phyloP scores from a whole-genome alignment of 2,329 filamentous ascomycete genomes.

The Neopestalotiopsis sp. region DNA sequence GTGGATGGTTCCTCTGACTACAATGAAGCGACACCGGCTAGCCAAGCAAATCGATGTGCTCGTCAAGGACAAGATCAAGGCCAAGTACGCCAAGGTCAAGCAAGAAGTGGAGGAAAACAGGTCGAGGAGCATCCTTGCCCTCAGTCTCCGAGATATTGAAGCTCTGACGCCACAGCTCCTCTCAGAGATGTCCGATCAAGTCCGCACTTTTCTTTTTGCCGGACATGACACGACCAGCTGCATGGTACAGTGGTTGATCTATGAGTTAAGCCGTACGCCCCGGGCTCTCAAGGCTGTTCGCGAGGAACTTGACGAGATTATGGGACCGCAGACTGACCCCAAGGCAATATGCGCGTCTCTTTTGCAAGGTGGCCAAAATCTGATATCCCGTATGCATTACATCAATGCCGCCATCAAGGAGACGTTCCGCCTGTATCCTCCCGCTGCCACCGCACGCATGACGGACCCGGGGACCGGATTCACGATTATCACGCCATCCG shows the following conservation, averaged over 20 bases:
- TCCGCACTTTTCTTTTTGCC: conserved; percentile 23
- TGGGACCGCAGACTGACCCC: conserved; percentile 16
- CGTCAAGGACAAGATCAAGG: background rate
- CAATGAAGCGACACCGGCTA: conserved; percentile 14
- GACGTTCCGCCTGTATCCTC: conserved; percentile 21
- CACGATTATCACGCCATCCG: conserved; percentile 21
- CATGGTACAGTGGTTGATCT: conserved; percentile 18
- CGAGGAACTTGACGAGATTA: conserved; percentile 21
- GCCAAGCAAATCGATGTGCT: conserved; percentile 7
- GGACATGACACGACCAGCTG: conserved; percentile 22
- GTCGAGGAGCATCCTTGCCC: conserved; percentile 16
- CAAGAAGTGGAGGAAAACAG: background rate
- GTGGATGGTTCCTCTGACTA: conserved; percentile 40
- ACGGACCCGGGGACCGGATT: conserved; percentile 20
- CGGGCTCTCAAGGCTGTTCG: conserved; percentile 17
- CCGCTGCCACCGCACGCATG: conserved; percentile 19
- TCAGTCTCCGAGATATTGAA: conserved; percentile 14
- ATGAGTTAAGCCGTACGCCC: conserved; percentile 20
- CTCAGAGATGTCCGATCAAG: conserved; percentile 22
- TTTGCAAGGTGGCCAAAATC: background rate
- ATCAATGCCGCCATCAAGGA: conserved; percentile 23
- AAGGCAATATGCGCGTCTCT: conserved; percentile 16
- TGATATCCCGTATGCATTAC: conserved; percentile 22
- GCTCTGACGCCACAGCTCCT: conserved; percentile 6
- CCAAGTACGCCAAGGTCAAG: background rate